Evolutionary conservation across 345 rosid genomes (phyloP).

Genomic region (Salix exigua): DNA sequence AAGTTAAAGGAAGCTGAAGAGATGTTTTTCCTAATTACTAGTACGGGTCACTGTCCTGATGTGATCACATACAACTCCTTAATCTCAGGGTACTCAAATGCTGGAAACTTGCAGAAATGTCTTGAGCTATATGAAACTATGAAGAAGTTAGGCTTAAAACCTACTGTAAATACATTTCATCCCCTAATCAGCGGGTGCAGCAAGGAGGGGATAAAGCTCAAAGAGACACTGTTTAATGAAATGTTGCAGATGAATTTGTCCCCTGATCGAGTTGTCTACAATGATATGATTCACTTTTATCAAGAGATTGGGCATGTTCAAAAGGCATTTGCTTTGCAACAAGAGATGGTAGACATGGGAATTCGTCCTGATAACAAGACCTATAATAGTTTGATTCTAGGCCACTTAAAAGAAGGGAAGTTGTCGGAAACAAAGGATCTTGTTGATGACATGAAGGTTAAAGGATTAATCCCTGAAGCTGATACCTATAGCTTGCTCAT

Average conservation of each 20-base stretch:
- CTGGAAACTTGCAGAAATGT: constrained; percentile 52
- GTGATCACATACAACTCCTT: constrained; percentile 65
- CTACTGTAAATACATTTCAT: constrained; percentile 55
- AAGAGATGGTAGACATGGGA: constrained; percentile 51
- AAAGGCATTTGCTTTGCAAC: constrained; percentile 44
- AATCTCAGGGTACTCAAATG: constrained; percentile 55
- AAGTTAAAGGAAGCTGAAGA: constrained; percentile 63
- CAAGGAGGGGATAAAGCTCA: constrained; percentile 41
- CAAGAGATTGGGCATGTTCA: constrained; percentile 46
- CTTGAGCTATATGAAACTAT: constrained; percentile 55
- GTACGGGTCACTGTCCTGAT: constrained; percentile 56
- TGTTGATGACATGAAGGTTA: constrained; percentile 51
- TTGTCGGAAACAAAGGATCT: constrained; percentile 36
- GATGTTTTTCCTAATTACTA: constrained; percentile 44
- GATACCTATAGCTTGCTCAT: constrained; percentile 67
- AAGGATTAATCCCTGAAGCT: constrained; percentile 47
- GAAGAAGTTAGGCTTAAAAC: constrained; percentile 56
- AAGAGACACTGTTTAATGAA: constrained; percentile 51
- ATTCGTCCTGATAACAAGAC: constrained; percentile 54
- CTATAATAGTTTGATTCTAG: constrained; percentile 62
- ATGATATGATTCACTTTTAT: constrained; percentile 49
- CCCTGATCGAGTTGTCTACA: constrained; percentile 58
- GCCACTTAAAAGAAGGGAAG: constrained; percentile 46
- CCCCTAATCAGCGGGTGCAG: constrained; percentile 48
- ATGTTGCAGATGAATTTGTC: constrained; percentile 43